These are phyloP conservation scores for Sporothrix globosa DNA, from an alignment of 2,329 filamentous ascomycete species.

Conservation along the genomic window DNA sequence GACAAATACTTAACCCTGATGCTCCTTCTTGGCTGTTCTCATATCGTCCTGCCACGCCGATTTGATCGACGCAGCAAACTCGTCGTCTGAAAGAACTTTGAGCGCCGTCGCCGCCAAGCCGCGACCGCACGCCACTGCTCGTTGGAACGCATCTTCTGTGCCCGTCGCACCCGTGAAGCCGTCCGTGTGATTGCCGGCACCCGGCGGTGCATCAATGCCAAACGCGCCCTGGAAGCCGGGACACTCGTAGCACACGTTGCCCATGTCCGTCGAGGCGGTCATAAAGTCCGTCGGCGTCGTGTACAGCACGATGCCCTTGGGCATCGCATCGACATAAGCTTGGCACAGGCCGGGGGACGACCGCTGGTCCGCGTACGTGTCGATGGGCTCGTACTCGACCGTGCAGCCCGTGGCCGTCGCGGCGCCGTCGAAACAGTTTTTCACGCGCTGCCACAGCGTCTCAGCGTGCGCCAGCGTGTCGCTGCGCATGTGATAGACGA, in stretches of 20 bases:
- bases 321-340: constrained; percentile 42
- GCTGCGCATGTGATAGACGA: constrained; percentile 52
- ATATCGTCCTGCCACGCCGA: constrained; percentile 43
- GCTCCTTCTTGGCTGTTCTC: constrained; percentile 38
- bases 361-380: constrained; percentile 43
- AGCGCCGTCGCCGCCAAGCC: constrained; percentile 44
- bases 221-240: constrained; percentile 51
- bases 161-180: constrained; percentile 47
- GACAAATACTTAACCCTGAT: not conserved
- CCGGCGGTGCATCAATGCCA: constrained; percentile 44
- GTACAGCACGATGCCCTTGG: constrained; percentile 41
- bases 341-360: constrained; percentile 40
- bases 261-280: constrained; percentile 46
- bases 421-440: constrained; percentile 44
- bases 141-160: constrained; percentile 44
- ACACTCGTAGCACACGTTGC: constrained; percentile 50
- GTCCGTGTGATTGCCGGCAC: constrained; percentile 49
- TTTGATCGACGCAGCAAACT: constrained; percentile 37
- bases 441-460: constrained; percentile 41
- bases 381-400: constrained; percentile 40
- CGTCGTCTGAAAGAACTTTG: constrained; percentile 39
- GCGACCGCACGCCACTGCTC: constrained; percentile 43
- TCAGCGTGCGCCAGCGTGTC: constrained; percentile 45
- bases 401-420: constrained; percentile 46
- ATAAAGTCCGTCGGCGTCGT: constrained; percentile 41